These are phyloP conservation scores for Penicillium decumbens DNA, from an alignment of 2,329 filamentous ascomycete species.

Conservation along the genomic window DNA sequence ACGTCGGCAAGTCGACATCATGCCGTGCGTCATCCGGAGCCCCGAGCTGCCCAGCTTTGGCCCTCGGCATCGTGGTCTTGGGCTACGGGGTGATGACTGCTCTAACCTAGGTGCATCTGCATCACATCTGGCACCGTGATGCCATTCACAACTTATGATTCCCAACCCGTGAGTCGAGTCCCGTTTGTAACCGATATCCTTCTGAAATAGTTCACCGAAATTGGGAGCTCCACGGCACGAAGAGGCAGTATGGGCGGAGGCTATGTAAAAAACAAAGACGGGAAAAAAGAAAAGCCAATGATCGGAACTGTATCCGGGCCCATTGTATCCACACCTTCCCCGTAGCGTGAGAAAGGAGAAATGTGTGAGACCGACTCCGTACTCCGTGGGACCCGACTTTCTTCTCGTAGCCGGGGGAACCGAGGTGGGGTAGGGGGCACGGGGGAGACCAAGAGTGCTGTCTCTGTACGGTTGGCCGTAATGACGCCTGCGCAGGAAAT, in stretches of 20 bases:
- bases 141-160: not conserved
- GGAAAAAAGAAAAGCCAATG: not conserved
- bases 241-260: slow-evolving; percentile 5
- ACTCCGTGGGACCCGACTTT: not conserved
- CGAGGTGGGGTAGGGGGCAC: not conserved
- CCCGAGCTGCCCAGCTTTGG: slow-evolving; percentile 10
- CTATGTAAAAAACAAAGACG: not conserved
- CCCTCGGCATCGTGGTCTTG: slow-evolving; percentile 16
- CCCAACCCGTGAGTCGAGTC: not conserved
- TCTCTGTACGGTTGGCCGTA: too few relatives aligned
- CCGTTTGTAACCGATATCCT: slow-evolving; percentile 15
- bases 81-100: not conserved
- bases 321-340: not conserved
- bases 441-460: not conserved
- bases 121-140: not conserved
- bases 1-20: slow-evolving; percentile 31
- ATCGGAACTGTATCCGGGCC: not conserved
- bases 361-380: not conserved
- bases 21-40: slow-evolving; percentile 20
- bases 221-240: slow-evolving; percentile 11
- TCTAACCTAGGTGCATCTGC: not conserved
- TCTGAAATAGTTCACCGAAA: slow-evolving; percentile 25
- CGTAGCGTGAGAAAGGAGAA: not conserved
- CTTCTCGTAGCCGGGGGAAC: slow-evolving; percentile 4
- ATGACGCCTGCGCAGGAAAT: too few relatives aligned